Conservation (phyloP, 2,329 filamentous ascomycete species). For the Aureobasidium vineae region DNA sequence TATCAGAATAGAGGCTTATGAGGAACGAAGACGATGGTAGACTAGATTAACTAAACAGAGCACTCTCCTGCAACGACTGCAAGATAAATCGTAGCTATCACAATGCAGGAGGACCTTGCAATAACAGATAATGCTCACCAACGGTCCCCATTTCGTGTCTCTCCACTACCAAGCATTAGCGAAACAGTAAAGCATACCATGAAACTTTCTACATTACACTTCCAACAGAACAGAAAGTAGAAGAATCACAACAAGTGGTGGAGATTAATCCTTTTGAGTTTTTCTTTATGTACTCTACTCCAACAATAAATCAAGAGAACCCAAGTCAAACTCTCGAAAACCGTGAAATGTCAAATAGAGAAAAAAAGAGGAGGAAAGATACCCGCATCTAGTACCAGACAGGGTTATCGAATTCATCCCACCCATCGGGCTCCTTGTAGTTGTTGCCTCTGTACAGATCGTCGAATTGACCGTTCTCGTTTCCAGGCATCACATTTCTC, state of each 20-base stretch:
- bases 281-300: not conserved
- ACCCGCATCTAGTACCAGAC: not conserved
- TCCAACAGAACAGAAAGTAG: not conserved
- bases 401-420: not conserved
- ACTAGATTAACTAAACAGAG: too few relatives aligned
- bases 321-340: not conserved
- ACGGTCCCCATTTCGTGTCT: too few relatives aligned
- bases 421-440: not conserved
- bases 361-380: not conserved
- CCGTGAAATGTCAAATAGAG: too few relatives aligned
- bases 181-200: not conserved
- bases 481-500: not conserved
- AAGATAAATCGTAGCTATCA: not conserved
- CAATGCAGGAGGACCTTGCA: not conserved
- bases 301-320: not conserved
- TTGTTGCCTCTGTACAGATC: not conserved
- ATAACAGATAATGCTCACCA: not conserved
- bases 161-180: too few relatives aligned
- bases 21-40: too few relatives aligned
- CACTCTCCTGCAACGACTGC: too few relatives aligned
- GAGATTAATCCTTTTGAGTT: not conserved
- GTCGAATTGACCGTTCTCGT: not conserved
- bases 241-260: not conserved
- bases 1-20: not conserved
- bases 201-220: not conserved